A percentile compares a stretch with the other conserved stretches of the same genome.
These are phyloP conservation scores for Zelonia costaricensis DNA, from an alignment of 208 protist species.

Conservation along the genomic window DNA sequence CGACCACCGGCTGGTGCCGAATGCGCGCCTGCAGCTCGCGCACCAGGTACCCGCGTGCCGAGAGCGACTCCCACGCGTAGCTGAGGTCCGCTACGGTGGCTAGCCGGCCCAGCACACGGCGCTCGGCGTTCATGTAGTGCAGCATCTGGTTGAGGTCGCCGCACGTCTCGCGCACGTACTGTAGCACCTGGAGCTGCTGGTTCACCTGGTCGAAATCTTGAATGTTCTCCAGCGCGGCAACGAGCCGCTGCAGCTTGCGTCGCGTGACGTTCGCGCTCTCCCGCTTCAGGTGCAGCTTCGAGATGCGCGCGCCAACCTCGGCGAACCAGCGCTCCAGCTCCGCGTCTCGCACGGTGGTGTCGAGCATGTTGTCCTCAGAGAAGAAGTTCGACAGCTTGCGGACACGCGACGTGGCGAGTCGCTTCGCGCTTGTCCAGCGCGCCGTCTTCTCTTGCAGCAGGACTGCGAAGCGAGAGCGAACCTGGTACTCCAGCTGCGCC, in stretches of 20 bases:
- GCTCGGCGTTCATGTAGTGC: conserved; percentile 94
- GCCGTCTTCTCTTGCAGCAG: conserved; percentile 88
- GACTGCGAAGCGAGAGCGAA: conserved; percentile 88
- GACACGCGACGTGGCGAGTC: conserved; percentile 59
- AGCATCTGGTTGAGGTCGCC: conserved; percentile 93
- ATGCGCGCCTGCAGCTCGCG: conserved; percentile 94
- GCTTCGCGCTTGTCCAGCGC: conserved; percentile 88
- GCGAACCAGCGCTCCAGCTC: conserved; percentile 95
- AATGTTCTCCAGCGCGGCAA: conserved; percentile 96
- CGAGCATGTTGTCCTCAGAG: conserved; percentile 77
- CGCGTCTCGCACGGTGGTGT: conserved; percentile 74
- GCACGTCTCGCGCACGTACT: conserved; percentile 93
- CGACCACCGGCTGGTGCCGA: conserved; percentile 84
- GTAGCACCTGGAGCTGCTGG: conserved; percentile 87
- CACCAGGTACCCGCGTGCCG: conserved; percentile 83
- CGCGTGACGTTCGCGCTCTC: conserved; percentile 78
- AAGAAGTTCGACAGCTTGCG: conserved; percentile 93
- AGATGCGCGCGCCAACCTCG: conserved; percentile 83
- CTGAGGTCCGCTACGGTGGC: conserved; percentile 94
- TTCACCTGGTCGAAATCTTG: conserved; percentile 96
- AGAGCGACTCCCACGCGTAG: conserved; percentile 96
- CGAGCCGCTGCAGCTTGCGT: conserved; percentile 96
- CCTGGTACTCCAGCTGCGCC: conserved; percentile 94
- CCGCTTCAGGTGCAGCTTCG: conserved; percentile 31
- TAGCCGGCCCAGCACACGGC: conserved; percentile 88